phyloP scores from a whole-genome alignment of 148 eudicot genomes.

The Fallopia convolvulus region DNA sequence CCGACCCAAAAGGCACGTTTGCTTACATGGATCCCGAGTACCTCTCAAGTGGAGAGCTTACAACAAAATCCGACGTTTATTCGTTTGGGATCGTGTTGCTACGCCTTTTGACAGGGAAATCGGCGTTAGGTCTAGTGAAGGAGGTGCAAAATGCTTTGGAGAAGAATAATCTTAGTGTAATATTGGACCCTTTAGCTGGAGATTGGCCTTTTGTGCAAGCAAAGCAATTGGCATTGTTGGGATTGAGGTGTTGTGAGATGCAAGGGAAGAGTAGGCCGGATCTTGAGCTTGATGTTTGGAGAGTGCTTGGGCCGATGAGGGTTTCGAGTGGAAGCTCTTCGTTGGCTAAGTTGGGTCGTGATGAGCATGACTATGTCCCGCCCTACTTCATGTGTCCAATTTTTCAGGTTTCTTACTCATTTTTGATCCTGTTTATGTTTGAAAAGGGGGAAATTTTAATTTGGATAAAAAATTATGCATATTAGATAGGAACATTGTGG shows the following conservation, averaged over 20 bases:
- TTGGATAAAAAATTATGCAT: too few species aligned
- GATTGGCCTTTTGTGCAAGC: constrained; percentile 97
- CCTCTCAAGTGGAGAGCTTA: constrained; percentile 61
- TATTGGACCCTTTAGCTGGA: constrained; percentile 80
- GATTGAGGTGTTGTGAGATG: constrained; percentile 59
- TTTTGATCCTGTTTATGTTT: neutral
- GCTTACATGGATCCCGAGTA: constrained; percentile 75
- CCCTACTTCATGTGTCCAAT: constrained; percentile 74
- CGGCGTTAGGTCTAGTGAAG: constrained; percentile 50
- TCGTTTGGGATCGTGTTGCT: constrained; percentile 74
- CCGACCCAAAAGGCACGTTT: constrained; percentile 66
- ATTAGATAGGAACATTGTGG: too few species aligned
- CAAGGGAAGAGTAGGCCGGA: constrained; percentile 49
- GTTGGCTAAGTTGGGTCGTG: constrained; percentile 24
- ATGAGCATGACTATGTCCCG: constrained; percentile 31
- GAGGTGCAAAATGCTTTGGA: constrained; percentile 63
- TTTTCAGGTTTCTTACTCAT: constrained; percentile 53
- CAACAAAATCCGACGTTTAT: constrained; percentile 67
- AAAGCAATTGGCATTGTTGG: constrained; percentile 67
- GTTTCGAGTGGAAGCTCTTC: constrained; percentile 42
- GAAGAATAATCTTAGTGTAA: constrained; percentile 38
- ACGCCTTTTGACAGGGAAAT: constrained; percentile 59
- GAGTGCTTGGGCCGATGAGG: constrained; percentile 66
- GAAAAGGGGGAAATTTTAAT: too few species aligned
- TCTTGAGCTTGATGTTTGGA: constrained; percentile 59